These are phyloP conservation scores for Perkinsus marinus DNA, from an alignment of 169 alveolate species.

Conservation along the genomic window DNA sequence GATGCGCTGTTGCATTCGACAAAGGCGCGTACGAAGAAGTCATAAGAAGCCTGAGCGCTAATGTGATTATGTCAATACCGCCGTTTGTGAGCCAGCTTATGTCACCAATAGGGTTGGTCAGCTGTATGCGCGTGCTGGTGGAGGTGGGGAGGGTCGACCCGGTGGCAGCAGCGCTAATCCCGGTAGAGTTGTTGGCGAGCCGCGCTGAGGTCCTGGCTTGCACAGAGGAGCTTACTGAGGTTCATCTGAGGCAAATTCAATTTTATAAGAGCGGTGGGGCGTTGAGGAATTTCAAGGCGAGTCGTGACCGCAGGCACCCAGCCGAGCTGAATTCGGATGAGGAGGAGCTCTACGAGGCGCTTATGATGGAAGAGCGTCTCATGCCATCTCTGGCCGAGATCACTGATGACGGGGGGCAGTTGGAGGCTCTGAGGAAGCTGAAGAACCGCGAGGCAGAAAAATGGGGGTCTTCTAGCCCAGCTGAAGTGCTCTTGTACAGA, in stretches of 20 bases:
- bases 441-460: background rate
- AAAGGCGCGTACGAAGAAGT: background rate
- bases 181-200: background rate
- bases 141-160: background rate
- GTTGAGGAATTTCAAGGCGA: background rate
- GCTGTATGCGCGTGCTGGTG: background rate
- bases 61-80: background rate
- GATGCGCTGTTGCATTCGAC: background rate
- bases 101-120: background rate
- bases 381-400: background rate
- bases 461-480: background rate
- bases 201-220: background rate
- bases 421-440: background rate
- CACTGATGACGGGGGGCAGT: background rate
- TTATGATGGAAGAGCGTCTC: background rate
- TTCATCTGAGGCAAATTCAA: background rate
- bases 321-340: background rate
- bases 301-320: background rate
- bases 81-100: background rate
- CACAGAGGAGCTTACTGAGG: background rate
- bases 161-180: background rate
- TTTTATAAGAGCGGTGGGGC: background rate
- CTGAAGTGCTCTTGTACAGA: background rate
- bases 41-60: background rate
- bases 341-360: background rate